Base-by-base conservation (phyloP, 768 basidiomycete species). In the Mycena haematopus region DNA sequence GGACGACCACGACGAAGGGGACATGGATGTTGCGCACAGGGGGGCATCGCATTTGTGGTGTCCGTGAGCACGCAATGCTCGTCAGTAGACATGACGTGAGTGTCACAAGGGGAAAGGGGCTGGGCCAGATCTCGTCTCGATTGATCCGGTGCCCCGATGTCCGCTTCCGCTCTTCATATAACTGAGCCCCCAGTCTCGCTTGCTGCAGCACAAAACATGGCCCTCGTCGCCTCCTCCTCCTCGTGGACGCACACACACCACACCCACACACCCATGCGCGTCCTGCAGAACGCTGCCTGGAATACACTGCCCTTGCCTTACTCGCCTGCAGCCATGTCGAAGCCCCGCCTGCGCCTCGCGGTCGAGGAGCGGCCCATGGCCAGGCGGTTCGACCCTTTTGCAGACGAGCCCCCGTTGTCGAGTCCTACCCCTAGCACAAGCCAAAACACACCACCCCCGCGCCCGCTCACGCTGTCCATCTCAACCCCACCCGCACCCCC, bases 321-420 rank as follows among this genome's bases (percentile, higher is more conserved):
- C 19, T 24, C 7, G 6, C 21, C 17, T 15, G 15, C 15, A 13
- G 14, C 15, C 22, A 19, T 24, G 19, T 24, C 3, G 8, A 63
- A 57, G 36, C 62, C 62, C 36, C 51, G 56, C 11, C 52, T 63
- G n/a, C 51, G 62, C 46, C 62, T 63, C 38, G 25, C 60, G 19
- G n/a, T 22, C 7, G 10, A 42, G 42, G 13, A 33, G 36, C 36
- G 3, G 8, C 36, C 6, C 36, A 13, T 33, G 6, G 8, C 56
- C n/a, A n/a, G n/a, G n/a, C n/a, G 52, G 33, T 63, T 63, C 62
- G 62, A 63, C 57, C 62, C 62, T 52, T 63, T 63, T 15, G 62
- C 62, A 1, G 62, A 63, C 56, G 62, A 63, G n/a, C 33, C 46
- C 14, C 53, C 54, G n/a, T n/a, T n/a, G 27, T 35, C 33, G 52